Evolutionary conservation across 164 flowering plant species (phyloP), one percentile per base, ranked within the genome.

Genomic region (Kingdonia uniflora): DNA sequence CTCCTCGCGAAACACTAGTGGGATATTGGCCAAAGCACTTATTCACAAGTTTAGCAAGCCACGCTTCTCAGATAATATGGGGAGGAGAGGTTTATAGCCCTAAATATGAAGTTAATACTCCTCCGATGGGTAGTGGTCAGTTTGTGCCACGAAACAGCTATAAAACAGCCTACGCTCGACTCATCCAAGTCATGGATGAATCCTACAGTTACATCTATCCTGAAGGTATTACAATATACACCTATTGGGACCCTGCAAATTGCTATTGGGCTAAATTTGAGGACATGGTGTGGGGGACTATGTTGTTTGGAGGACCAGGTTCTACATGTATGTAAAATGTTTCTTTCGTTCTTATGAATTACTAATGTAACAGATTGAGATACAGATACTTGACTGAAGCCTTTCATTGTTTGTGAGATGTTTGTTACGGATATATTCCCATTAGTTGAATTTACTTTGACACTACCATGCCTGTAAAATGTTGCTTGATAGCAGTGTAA

Each of bases 21-120:
- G 48, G 48, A 44, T 44, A 44, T 11, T 44, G 48, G 48, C 48
- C 48, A 44, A 44, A 17, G 48, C 20, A 19, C 22, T 17, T 44
- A 44, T 44, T 44, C 19, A 44, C 48, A 15, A 44, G 48, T 44
- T 44, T 44, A 17, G 48, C 48, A 10, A 44, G 48, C n/a, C 48
- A 44, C 20, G 48, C 48, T 44, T 4, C 19, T 44, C 10, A 44
- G n/a, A 19, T 44, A 16, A 21, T 7, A 44, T 44, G 48, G 48
- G 48, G 48, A 44, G 48, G 48, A 21, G 48, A 44, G 22, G 48
- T 44, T 44, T 44, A 2, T 19, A 44, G 48, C 11, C 48, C 48
- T 44, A 10, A 11, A 15, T 29, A 29, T 29, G 12, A 44, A 16
- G 22, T 1, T 16, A 19, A 19, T 5, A 1, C 48, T 21, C 48